Conservation (phyloP, 768 basidiomycete species). For the Trametes punicea region DNA sequence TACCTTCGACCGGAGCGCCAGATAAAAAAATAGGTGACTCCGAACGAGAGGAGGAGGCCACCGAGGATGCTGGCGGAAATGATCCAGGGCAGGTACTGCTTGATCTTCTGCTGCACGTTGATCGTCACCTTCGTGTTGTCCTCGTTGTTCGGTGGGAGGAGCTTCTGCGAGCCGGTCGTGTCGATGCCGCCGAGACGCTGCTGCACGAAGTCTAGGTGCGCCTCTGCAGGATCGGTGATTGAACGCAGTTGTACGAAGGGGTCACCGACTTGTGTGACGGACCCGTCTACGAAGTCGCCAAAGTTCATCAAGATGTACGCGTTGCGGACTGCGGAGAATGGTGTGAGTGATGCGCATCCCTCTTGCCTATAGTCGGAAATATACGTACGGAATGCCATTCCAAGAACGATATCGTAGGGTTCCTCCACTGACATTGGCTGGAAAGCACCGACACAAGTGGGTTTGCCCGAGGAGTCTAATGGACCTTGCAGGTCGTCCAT, state of each 20-base stretch:
- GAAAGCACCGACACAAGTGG: constrained; percentile 32
- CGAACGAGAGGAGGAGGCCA: constrained; percentile 22
- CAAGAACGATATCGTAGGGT: constrained; percentile 32
- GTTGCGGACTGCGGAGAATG: constrained; percentile 31
- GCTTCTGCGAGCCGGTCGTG: constrained; percentile 26
- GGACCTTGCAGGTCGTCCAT: constrained; percentile 18
- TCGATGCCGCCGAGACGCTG: constrained; percentile 30
- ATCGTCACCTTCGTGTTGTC: constrained; percentile 11
- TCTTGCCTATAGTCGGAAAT: not conserved
- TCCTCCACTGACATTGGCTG: constrained; percentile 23
- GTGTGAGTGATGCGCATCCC: not conserved
- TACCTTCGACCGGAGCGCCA: constrained; percentile 21
- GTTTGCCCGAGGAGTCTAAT: constrained; percentile 24
- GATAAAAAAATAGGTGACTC: constrained; percentile 19
- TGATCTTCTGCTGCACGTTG: constrained; percentile 19
- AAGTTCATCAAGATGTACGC: constrained; percentile 35
- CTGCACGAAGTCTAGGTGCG: constrained; percentile 33
- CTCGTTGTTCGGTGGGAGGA: constrained; percentile 21
- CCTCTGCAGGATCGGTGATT: constrained; percentile 22
- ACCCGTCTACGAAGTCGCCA: constrained; percentile 33
- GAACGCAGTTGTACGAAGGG: constrained; percentile 35
- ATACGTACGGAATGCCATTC: constrained; percentile 33
- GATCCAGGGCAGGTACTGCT: constrained; percentile 26
- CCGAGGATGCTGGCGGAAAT: constrained; percentile 24
- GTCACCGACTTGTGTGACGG: constrained; percentile 23